Conservation (phyloP, 768 basidiomycete species). For the Porphyrellus cyaneotinctus region DNA sequence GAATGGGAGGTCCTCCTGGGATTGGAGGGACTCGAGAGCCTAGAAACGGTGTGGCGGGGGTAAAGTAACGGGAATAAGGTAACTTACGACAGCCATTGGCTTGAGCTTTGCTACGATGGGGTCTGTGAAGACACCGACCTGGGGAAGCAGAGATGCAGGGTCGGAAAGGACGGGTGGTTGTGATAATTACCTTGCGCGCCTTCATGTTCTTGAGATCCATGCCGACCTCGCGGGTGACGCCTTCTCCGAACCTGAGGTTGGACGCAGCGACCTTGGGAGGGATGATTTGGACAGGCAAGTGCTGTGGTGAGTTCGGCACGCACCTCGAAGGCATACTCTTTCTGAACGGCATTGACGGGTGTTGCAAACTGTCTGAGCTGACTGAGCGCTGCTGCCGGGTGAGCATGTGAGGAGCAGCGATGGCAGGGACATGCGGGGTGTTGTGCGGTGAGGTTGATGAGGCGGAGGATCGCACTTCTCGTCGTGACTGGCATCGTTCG, state of each 20-base stretch:
- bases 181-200: slow-evolving; percentile 62
- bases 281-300: not conserved
- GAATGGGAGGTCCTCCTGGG: slow-evolving; percentile 71
- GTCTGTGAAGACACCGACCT: slow-evolving; percentile 96
- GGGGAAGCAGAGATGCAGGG: slow-evolving; percentile 8
- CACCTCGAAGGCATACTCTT: slow-evolving; percentile 92
- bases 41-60: slow-evolving; percentile 26
- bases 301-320: slow-evolving; percentile 1
- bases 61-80: not conserved
- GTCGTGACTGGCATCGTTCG: slow-evolving; percentile 43
- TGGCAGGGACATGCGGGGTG: slow-evolving; percentile 79
- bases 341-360: slow-evolving; percentile 66
- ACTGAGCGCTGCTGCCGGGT: slow-evolving; percentile 39
- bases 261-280: slow-evolving; percentile 69
- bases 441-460: slow-evolving; percentile 67
- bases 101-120: slow-evolving; percentile 74
- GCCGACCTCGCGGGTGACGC: slow-evolving; percentile 85
- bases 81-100: slow-evolving; percentile 75
- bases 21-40: slow-evolving; percentile 78
- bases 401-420: slow-evolving; percentile 48
- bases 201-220: slow-evolving; percentile 95
- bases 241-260: slow-evolving; percentile 85
- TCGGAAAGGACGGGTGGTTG: not conserved
- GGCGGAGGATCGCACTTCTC: slow-evolving; percentile 61
- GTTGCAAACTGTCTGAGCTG: slow-evolving; percentile 74